Evolutionary conservation across 108 stramenopile species (phyloP).

Genomic region (Skeletonema menzelii): DNA sequence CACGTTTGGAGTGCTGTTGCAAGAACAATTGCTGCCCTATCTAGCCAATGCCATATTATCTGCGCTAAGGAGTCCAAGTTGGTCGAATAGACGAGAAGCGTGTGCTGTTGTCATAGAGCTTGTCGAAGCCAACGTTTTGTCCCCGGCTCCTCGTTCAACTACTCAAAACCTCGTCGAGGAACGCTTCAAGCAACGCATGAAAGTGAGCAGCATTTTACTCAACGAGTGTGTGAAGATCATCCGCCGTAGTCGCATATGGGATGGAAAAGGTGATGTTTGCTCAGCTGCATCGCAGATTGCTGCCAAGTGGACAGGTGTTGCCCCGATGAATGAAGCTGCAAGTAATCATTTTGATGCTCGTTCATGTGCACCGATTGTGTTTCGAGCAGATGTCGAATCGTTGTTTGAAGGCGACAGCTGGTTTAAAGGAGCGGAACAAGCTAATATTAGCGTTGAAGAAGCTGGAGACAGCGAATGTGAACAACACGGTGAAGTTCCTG

Average conservation of each 20-base stretch:
- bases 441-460: conserved; percentile 4
- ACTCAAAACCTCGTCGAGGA: background rate
- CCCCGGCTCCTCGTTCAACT: conserved; percentile 52
- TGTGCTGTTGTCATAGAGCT: conserved; percentile 61
- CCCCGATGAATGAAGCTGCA: conserved; percentile 15
- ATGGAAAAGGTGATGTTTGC: conserved; percentile 67
- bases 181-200: conserved; percentile 49
- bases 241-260: conserved; percentile 64
- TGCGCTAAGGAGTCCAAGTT: conserved; percentile 63
- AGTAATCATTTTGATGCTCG: background rate
- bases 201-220: conserved; percentile 47
- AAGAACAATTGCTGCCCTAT: conserved; percentile 66
- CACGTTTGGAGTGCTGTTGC: conserved; percentile 52
- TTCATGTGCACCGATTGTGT: conserved; percentile 34
- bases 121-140: conserved; percentile 55
- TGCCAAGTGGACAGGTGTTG: conserved; percentile 33
- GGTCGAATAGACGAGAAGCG: conserved; percentile 65
- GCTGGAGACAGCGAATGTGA: conserved; percentile 17
- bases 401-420: conserved; percentile 60
- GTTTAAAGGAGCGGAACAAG: conserved; percentile 42
- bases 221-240: conserved; percentile 52
- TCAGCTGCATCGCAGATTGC: conserved; percentile 42
- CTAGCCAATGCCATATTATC: conserved; percentile 52
- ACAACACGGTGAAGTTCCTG: conserved; percentile 17
- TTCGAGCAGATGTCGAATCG: conserved; percentile 36